Conservation (phyloP, 331 rosid genomes). For the Cydonia oblonga region DNA sequence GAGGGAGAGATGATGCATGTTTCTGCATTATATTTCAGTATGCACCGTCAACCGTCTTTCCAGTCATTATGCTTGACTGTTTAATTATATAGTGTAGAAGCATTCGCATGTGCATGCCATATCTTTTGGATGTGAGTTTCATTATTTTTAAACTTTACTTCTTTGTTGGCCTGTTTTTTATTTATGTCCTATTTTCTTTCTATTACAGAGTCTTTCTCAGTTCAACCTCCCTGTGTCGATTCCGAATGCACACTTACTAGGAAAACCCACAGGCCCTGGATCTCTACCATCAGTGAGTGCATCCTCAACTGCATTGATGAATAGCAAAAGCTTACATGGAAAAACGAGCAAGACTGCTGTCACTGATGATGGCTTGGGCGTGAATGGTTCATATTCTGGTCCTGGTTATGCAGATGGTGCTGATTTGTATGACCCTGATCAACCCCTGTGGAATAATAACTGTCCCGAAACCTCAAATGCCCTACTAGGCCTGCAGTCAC, state of each 20-base stretch:
- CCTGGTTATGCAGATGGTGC: slow-evolving; percentile 55
- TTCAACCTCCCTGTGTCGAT: slow-evolving; percentile 94
- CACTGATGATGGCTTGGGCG: slow-evolving; percentile 51
- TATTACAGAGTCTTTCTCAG: slow-evolving; percentile 82
- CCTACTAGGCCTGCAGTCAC: slow-evolving; percentile 45
- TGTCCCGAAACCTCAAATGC: slow-evolving; percentile 67
- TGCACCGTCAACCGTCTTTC: not conserved
- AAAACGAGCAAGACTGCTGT: slow-evolving; percentile 49
- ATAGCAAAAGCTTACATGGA: slow-evolving; percentile 52
- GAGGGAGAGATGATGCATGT: not conserved
- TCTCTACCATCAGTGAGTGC: slow-evolving; percentile 54
- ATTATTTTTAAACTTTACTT: not conserved
- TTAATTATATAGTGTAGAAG: not conserved
- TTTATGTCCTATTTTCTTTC: slow-evolving; percentile 12
- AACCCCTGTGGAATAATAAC: slow-evolving; percentile 91
- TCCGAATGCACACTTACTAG: slow-evolving; percentile 68
- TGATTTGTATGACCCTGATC: slow-evolving; percentile 97
- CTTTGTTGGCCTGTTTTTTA: slow-evolving; percentile 5
- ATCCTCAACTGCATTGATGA: slow-evolving; percentile 48
- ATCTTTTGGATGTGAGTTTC: not conserved
- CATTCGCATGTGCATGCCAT: not conserved
- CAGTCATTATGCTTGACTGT: not conserved
- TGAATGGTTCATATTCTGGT: slow-evolving; percentile 64
- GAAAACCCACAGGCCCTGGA: slow-evolving; percentile 68
- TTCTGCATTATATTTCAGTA: not conserved